Evolutionary conservation across 306 rosid genomes (phyloP).

Genomic region (Cyclanthera cordifolia): DNA sequence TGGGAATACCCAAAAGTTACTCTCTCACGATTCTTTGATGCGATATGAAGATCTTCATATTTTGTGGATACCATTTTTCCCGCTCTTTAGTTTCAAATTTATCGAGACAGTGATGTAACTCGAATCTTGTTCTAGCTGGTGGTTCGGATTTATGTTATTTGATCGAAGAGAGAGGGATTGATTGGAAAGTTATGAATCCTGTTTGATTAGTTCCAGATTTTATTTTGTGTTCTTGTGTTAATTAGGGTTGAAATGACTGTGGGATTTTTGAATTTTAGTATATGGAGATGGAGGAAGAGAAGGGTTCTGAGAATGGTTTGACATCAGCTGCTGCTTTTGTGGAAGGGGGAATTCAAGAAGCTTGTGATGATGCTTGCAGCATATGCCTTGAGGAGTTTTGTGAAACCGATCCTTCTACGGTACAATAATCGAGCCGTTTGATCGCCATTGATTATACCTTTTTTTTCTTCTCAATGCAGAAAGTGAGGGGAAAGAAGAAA

Average conservation of each 20-base stretch:
- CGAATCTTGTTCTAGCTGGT: neutral
- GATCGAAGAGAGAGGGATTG: no score
- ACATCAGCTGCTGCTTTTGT: conserved; percentile 85
- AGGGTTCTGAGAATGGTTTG: conserved; percentile 35
- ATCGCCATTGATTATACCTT: neutral
- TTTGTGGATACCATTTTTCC: neutral
- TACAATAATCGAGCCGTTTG: conserved; percentile 19
- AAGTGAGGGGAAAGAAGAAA: neutral
- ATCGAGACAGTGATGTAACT: neutral
- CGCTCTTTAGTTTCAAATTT: neutral
- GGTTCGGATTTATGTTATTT: neutral
- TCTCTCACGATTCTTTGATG: neutral
- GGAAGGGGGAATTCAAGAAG: conserved; percentile 88
- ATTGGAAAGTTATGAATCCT: neutral
- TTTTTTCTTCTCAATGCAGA: neutral
- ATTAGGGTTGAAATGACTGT: neutral
- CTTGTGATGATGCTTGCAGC: conserved; percentile 84
- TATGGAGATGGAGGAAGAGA: conserved; percentile 41
- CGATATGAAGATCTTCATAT: conserved; percentile 22
- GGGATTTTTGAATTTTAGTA: conserved; percentile 28
- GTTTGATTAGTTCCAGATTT: neutral
- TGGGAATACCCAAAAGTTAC: conserved; percentile 38
- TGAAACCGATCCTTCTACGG: conserved; percentile 71
- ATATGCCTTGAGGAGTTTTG: conserved; percentile 91
- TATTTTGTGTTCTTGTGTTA: neutral